phyloP scores from a whole-genome alignment of 2,329 filamentous ascomycete species.

The Fusarium nematophilum region DNA sequence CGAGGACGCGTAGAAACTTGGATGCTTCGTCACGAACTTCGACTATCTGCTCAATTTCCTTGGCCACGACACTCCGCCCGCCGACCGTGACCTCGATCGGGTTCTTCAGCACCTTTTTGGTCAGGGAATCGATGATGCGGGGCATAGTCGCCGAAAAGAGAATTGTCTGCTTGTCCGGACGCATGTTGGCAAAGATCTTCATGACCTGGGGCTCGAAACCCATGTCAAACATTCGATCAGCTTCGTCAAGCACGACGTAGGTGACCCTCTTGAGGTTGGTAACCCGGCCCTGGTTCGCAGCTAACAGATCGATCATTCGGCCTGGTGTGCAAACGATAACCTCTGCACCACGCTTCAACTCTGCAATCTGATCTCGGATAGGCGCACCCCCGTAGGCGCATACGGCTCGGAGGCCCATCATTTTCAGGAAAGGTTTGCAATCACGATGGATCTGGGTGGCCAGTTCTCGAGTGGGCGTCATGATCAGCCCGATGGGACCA shows the following conservation, averaged over 20 bases:
- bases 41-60: conserved; percentile 92
- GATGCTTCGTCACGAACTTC: conserved; percentile 84
- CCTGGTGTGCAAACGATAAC: conserved; percentile 96
- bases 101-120: conserved; percentile 85
- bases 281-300: conserved; percentile 92
- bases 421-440: conserved; percentile 93
- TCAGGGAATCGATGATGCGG: conserved; percentile 88
- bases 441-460: conserved; percentile 94
- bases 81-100: conserved; percentile 94
- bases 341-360: conserved; percentile 93
- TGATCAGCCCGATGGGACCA: conserved; percentile 87
- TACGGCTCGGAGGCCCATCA: conserved; percentile 84
- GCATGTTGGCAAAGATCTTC: conserved; percentile 92
- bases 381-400: conserved; percentile 95
- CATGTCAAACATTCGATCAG: conserved; percentile 99
- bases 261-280: conserved; percentile 90
- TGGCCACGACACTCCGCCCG: conserved; percentile 86
- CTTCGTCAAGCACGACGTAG: conserved; percentile 96
- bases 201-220: conserved; percentile 98
- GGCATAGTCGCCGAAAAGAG: conserved; percentile 98
- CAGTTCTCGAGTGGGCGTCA: conserved; percentile 94
- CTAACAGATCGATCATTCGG: conserved; percentile 93
- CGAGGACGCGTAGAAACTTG: conserved; percentile 86
- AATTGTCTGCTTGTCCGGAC: conserved; percentile 92
- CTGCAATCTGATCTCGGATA: conserved; percentile 97